Conservation (phyloP, 2,329 filamentous ascomycete genomes). For the Pyrenochaeta sp. region DNA sequence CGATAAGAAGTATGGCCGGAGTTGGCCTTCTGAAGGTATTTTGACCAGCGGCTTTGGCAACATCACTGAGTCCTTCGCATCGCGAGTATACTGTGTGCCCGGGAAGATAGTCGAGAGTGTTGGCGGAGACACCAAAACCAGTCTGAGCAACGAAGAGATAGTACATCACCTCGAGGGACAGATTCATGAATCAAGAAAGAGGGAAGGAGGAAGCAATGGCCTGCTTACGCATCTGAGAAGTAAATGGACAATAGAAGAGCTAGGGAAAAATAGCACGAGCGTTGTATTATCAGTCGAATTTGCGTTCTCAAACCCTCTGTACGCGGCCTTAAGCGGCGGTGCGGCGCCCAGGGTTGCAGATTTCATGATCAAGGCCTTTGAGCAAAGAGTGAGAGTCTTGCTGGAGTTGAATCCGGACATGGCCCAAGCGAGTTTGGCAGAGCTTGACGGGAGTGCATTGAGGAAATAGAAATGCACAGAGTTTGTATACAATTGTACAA, state of each 20-base stretch:
- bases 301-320: constrained; percentile 87
- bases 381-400: constrained; percentile 75
- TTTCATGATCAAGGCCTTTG: constrained; percentile 93
- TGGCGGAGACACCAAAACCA: constrained; percentile 64
- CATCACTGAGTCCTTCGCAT: constrained; percentile 84
- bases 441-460: constrained; percentile 36
- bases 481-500: too few relatives aligned
- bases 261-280: constrained; percentile 66
- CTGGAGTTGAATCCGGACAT: constrained; percentile 36
- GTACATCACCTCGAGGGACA: constrained; percentile 52
- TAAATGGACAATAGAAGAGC: constrained; percentile 69
- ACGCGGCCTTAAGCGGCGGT: constrained; percentile 80
- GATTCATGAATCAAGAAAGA: constrained; percentile 1
- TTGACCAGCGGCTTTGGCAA: constrained; percentile 86
- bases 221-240: constrained; percentile 76
- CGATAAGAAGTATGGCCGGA: constrained; percentile 56
- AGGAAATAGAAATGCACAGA: constrained; percentile 13
- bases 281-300: constrained; percentile 82
- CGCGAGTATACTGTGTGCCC: constrained; percentile 79
- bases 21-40: constrained; percentile 77
- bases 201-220: constrained; percentile 15
- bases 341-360: constrained; percentile 85
- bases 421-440: constrained; percentile 30
- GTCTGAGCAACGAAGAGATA: constrained; percentile 52
- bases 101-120: constrained; percentile 78